Evolutionary conservation across 352 stramenopile genomes (phyloP).

Genomic region (Globisporangium echinulatum): DNA sequence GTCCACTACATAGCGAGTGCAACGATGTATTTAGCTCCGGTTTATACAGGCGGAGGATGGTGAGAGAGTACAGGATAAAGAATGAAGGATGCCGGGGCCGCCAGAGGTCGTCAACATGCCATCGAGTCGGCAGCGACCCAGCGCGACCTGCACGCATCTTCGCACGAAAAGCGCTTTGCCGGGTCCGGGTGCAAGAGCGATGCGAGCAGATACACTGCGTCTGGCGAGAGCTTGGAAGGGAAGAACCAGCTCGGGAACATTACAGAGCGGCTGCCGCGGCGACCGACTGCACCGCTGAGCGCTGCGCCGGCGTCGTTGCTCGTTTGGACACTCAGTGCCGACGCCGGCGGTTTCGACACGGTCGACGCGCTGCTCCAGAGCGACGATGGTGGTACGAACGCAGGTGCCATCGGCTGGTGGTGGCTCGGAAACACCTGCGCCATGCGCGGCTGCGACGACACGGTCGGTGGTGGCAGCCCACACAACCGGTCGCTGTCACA

Average conservation of each 20-base stretch:
- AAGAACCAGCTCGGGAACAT: slow-evolving; percentile 85
- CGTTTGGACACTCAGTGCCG: slow-evolving; percentile 22
- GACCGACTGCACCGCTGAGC: slow-evolving; percentile 21
- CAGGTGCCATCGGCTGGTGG: slow-evolving; percentile 1
- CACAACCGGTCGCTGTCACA: background rate
- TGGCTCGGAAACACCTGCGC: slow-evolving; percentile 2
- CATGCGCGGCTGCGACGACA: background rate
- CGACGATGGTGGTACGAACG: slow-evolving; percentile 44
- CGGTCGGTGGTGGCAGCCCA: too few species aligned
- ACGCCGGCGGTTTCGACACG: slow-evolving; percentile 1
- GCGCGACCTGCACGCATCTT: too few species aligned
- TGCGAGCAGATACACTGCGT: slow-evolving; percentile 70
- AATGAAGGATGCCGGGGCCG: too few species aligned
- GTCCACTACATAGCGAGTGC: too few species aligned
- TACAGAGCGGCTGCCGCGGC: too few species aligned
- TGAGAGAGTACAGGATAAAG: too few species aligned
- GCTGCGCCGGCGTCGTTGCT: slow-evolving; percentile 74
- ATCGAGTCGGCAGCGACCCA: too few species aligned
- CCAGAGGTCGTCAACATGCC: too few species aligned
- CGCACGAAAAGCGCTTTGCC: slow-evolving; percentile 42
- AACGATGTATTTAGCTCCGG: too few species aligned
- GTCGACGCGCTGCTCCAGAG: slow-evolving; percentile 5
- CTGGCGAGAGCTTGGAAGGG: slow-evolving; percentile 60
- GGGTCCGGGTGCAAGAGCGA: slow-evolving; percentile 80
- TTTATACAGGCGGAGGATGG: too few species aligned